Conservation (phyloP, 1,284 basidiomycete species). For the Flammula alnicola region DNA sequence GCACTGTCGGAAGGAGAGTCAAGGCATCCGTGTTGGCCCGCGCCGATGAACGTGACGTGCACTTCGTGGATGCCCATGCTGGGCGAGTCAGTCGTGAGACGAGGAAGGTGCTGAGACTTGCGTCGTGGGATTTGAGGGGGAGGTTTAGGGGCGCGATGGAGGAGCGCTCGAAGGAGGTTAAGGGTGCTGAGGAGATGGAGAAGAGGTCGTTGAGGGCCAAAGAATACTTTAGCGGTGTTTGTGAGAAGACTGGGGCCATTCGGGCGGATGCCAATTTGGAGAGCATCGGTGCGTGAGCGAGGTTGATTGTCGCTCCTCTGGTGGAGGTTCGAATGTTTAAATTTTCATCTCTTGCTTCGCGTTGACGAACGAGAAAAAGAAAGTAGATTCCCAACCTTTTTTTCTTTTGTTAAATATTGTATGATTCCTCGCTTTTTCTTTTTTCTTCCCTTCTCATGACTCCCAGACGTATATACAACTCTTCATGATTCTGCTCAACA, state of each 20-base stretch:
- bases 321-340: background rate
- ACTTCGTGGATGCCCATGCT: constrained; percentile 75
- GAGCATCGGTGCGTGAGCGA: constrained; percentile 27
- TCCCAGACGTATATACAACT: constrained; percentile 13
- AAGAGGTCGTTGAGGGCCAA: constrained; percentile 73
- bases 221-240: constrained; percentile 71
- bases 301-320: background rate
- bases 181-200: constrained; percentile 76
- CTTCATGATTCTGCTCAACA: constrained; percentile 21
- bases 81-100: constrained; percentile 84
- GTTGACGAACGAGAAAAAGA: constrained; percentile 11
- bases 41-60: constrained; percentile 36
- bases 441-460: constrained; percentile 17
- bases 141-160: constrained; percentile 85
- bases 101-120: constrained; percentile 91
- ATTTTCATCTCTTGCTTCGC: background rate
- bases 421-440: constrained; percentile 12
- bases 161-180: constrained; percentile 77
- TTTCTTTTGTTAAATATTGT: constrained; percentile 14
- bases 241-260: constrained; percentile 61
- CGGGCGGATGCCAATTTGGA: constrained; percentile 37
- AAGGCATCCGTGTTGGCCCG: constrained; percentile 58
- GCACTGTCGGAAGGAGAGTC: constrained; percentile 85
- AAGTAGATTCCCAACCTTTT: constrained; percentile 7
- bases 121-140: constrained; percentile 91